A percentile compares a stretch with the other conserved stretches of the same genome.
Evolutionary conservation across 2,329 filamentous ascomycete species (phyloP).

Genomic region (Aureobasidium leucospermi): DNA sequence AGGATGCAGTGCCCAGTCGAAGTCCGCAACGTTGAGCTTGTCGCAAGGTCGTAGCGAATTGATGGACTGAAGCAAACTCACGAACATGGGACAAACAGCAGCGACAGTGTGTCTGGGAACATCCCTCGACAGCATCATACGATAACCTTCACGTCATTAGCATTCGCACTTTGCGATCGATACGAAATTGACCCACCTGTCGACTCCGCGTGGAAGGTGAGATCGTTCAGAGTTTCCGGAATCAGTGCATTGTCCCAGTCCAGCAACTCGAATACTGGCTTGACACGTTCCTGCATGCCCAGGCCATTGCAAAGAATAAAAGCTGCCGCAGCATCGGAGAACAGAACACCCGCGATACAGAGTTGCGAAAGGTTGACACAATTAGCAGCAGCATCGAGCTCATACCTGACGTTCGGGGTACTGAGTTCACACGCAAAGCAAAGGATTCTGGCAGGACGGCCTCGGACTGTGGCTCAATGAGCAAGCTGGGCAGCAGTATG

Average conservation of each 20-base stretch:
- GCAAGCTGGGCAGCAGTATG: slow-evolving; percentile 56
- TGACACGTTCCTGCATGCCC: slow-evolving; percentile 28
- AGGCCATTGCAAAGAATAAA: slow-evolving; percentile 58
- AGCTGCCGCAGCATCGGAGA: slow-evolving; percentile 64
- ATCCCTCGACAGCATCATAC: neutral
- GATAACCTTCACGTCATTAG: neutral
- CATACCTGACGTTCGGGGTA: slow-evolving; percentile 51
- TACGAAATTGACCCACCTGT: too few relatives aligned
- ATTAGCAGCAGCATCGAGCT: slow-evolving; percentile 35
- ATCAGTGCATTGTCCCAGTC: neutral
- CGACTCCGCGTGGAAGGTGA: neutral
- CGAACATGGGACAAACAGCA: neutral
- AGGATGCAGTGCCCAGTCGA: slow-evolving; percentile 69
- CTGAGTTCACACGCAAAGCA: slow-evolving; percentile 55
- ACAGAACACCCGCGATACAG: slow-evolving; percentile 58
- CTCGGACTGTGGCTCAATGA: slow-evolving; percentile 52
- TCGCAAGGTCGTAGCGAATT: fast-evolving
- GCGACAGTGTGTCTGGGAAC: neutral
- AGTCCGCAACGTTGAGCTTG: slow-evolving; percentile 34
- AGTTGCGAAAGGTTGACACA: slow-evolving; percentile 55
- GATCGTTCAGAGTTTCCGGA: neutral
- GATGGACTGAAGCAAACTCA: neutral
- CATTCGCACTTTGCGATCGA: neutral
- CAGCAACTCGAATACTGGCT: neutral
- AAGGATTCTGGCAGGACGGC: slow-evolving; percentile 55